Conservation (phyloP, 1,284 basidiomycete species). For the Boletus calvinii region DNA sequence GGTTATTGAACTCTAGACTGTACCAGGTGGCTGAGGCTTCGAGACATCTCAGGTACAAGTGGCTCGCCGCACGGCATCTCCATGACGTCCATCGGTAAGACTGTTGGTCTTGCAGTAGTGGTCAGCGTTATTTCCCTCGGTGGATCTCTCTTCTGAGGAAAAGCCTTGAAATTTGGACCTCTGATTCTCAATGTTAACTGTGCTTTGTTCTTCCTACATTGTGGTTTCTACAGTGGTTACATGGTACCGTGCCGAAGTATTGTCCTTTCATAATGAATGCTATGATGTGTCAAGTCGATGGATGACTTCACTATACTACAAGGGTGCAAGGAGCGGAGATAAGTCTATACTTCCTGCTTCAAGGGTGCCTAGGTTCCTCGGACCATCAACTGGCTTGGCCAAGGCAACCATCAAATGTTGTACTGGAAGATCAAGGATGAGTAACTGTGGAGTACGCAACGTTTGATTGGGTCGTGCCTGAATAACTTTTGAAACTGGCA, state of each 20-base stretch:
- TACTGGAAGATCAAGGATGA: slow-evolving; percentile 17
- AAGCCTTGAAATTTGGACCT: background rate
- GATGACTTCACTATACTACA: background rate
- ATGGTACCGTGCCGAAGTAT: background rate
- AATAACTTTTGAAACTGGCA: slow-evolving; percentile 23
- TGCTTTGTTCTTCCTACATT: background rate
- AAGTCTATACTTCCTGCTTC: background rate
- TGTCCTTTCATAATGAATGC: too few relatives aligned
- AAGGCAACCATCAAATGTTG: slow-evolving; percentile 15
- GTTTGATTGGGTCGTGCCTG: slow-evolving; percentile 12
- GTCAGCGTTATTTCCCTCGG: slow-evolving; percentile 6
- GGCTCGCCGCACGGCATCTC: slow-evolving; percentile 12
- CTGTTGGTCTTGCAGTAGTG: slow-evolving; percentile 10
- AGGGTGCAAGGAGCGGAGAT: background rate
- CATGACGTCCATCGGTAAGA: background rate
- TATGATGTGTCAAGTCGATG: too few relatives aligned
- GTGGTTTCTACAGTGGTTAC: background rate
- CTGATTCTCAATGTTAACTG: background rate
- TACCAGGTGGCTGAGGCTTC: background rate
- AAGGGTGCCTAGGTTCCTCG: too few relatives aligned
- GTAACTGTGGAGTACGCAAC: background rate
- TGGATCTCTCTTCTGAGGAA: background rate
- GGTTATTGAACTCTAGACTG: background rate
- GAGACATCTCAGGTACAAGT: background rate
- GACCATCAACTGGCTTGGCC: background rate